Evolutionary conservation across 2,329 filamentous ascomycete genomes (phyloP).

Genomic region (Ceratocystis eucalypticola): DNA sequence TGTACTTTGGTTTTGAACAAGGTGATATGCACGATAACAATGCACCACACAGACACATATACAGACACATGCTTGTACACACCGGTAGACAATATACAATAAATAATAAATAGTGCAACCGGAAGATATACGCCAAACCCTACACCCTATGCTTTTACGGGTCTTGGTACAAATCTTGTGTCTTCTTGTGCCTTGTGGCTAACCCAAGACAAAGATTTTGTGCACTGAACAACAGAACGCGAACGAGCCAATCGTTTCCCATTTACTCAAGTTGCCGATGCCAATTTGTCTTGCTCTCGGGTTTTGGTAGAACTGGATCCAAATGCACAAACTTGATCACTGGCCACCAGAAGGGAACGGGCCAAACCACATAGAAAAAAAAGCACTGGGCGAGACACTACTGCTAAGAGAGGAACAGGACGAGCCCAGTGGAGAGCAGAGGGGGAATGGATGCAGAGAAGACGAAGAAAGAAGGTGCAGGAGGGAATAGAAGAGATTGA

Average conservation of each 20-base stretch:
- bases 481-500: not conserved
- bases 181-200: not conserved
- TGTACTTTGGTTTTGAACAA: not conserved
- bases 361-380: too few species aligned
- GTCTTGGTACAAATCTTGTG: not conserved
- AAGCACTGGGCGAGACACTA: not conserved
- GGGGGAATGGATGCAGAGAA: not conserved
- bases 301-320: not conserved
- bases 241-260: not conserved
- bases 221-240: not conserved
- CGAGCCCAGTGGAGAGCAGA: not conserved
- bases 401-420: not conserved
- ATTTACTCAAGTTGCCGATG: not conserved
- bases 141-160: not conserved
- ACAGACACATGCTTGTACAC: not conserved
- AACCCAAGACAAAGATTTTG: not conserved
- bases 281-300: not conserved
- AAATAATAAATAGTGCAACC: not conserved
- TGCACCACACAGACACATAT: constrained; percentile 1
- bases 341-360: not conserved
- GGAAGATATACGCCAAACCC: not conserved
- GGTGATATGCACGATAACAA: not conserved
- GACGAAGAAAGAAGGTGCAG: not conserved
- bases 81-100: not conserved
- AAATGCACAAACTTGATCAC: not conserved